Base-by-base conservation (phyloP, 73 alveolate genomes). In the Stentor coeruleus region DNA sequence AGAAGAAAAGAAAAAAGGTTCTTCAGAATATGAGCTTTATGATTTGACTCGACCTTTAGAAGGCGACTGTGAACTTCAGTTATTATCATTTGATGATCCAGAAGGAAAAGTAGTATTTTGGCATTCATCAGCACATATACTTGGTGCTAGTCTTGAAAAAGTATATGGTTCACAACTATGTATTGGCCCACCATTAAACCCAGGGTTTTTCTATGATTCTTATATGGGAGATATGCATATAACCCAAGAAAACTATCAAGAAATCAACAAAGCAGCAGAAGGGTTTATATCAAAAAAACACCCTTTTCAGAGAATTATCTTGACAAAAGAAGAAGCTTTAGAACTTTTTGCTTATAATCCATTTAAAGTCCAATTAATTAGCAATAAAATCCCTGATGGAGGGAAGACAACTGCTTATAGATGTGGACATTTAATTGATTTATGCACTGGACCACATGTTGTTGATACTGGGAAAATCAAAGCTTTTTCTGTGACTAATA, bases 361-460 rank as follows among this genome's bases (percentile, higher is more conserved):
- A 3, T 98, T 98, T 95, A 98, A 98, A 92, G 96, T 87, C 79
- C 90, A 96, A 81, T 87, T 98, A 92, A 98, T 98, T 83, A 85
- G 97, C 39, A 90, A 87, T 85, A 98, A 98, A 93, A 93, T 98
- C 58, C 97, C 99, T 41, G 99, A 98, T 2, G 97, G 92, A 57
- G 98, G 97, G 3, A 76, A 86, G 85, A 95, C 99, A 60, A 95
- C 99, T 77, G 99, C 99, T 74, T 98, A 98, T 87, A 91, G 95
- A 81, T 96, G 99, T 80, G 99, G 99, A 0, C 94, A 88, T 59
- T 87, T 98, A 84, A 96, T 98, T 75, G 99, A 98, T 89, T 89
- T 98, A 59, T 98, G 99, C 84, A 95, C 98, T 20, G 99, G 99
- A 26, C 99, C 99, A 28, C 99, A 98, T 85, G 59, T 98, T 28